Conservation (phyloP, 2,329 filamentous ascomycete genomes). For the Pestalotiopsis sp. region DNA sequence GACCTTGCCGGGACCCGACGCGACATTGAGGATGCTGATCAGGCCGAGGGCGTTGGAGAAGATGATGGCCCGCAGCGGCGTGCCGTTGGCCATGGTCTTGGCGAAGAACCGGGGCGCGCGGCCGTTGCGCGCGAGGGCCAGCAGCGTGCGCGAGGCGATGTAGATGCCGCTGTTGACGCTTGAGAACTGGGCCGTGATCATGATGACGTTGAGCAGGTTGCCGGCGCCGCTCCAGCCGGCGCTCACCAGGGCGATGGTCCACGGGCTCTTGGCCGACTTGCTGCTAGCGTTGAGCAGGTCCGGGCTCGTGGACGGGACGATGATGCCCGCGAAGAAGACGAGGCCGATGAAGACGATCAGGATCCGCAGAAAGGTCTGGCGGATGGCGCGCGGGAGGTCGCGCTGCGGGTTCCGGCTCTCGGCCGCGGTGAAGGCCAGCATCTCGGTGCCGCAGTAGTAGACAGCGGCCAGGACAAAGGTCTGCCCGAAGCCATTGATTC, state of each 20-base stretch:
- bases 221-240: conserved; percentile 31
- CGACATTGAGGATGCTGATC: conserved; percentile 33
- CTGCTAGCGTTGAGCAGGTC: conserved; percentile 36
- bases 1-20: conserved; percentile 30
- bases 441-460: conserved; percentile 37
- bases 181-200: conserved; percentile 37
- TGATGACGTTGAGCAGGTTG: conserved; percentile 36
- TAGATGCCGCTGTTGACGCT: conserved; percentile 40
- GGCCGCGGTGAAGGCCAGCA: conserved; percentile 38
- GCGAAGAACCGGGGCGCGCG: conserved; percentile 31
- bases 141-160: conserved; percentile 39
- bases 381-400: conserved; percentile 33
- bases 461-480: conserved; percentile 38
- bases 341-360: conserved; percentile 35
- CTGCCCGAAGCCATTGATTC: conserved; percentile 38
- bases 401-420: conserved; percentile 34
- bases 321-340: conserved; percentile 36
- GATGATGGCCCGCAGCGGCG: conserved; percentile 30
- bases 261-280: conserved; percentile 33
- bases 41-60: conserved; percentile 34
- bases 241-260: conserved; percentile 32
- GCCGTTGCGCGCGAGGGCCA: conserved; percentile 28
- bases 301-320: conserved; percentile 34
- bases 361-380: conserved; percentile 35
- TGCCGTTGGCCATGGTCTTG: conserved; percentile 28